A percentile compares a stretch with the other conserved stretches of the same genome.
Evolutionary conservation across 176 grass and related monocot species (phyloP).

Genomic region (Elymus sibiricus): DNA sequence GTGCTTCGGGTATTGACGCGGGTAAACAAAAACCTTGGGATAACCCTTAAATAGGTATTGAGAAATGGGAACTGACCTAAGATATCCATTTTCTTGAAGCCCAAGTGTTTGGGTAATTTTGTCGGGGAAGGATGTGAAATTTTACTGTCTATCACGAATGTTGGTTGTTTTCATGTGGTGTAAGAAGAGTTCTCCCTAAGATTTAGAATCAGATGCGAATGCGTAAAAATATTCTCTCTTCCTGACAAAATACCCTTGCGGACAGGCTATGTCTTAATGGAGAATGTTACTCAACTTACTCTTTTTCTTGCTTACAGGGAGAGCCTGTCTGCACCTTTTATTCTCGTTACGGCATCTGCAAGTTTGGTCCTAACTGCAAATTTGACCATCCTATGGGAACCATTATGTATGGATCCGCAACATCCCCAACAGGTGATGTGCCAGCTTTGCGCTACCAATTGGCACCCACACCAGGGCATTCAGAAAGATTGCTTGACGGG

Average conservation of each 20-base stretch:
- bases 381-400: slow-evolving; percentile 59
- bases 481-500: slow-evolving; percentile 29
- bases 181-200: neutral
- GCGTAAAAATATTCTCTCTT: neutral
- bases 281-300: neutral
- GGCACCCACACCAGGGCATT: slow-evolving; percentile 38
- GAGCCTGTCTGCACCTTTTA: slow-evolving; percentile 82
- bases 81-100: neutral
- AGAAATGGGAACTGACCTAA: neutral
- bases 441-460: slow-evolving; percentile 33
- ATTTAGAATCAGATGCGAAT: neutral
- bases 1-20: neutral
- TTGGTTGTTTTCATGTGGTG: neutral
- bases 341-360: slow-evolving; percentile 86
- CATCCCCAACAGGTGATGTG: slow-evolving; percentile 36
- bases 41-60: neutral
- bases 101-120: neutral
- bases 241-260: neutral
- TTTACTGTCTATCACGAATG: neutral
- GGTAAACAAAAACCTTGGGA: neutral
- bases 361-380: slow-evolving; percentile 96
- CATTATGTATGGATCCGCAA: slow-evolving; percentile 45
- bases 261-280: neutral
- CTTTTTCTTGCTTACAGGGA: slow-evolving; percentile 50
- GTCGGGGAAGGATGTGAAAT: neutral